Base-by-base conservation (phyloP, 106 monocot species). In the Chionographis japonica region DNA sequence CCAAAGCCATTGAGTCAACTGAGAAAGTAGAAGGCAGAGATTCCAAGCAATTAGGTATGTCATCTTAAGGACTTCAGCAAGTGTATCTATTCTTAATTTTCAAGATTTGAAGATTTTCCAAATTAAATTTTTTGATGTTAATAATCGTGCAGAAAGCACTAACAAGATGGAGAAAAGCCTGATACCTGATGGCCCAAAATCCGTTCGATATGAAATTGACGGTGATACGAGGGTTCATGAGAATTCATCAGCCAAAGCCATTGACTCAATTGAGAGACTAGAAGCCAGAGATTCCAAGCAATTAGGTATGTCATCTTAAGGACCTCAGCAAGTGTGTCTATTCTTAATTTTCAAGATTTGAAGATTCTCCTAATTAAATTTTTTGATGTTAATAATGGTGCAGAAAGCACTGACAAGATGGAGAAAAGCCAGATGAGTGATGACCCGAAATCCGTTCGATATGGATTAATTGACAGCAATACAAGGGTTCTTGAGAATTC, bases 31-130 rank as follows among this genome's bases (percentile, higher is more conserved):
- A 46, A 46, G 46, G 1, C 46, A 10, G 46, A 5, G 5, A 46
- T 46, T 40, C 17, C 39, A 58, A 58, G 17, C 58, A 58, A 58
- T n/a, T 41, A 46, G 58, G 69, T 69, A 43, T 43, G 43, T 39
- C 6, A 16, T 37, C 37, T 41, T 27, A 27, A 27, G 15, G n/a
- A 2, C 6, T 63, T 71, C 61, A 49, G 63, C 17, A 63, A 60
- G 38, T 9, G 13, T 51, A 9, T 11, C 51, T 8, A 11, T 6
- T 53, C 12, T 15, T 53, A 10, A 13, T 15, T 3, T 54, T 15
- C n/a, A 54, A 54, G 14, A 2, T 13, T 54, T n/a, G n/a, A 15
- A 5, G 54, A 2, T 54, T 54, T n/a, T 4, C 54, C 12, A 4
- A 53, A 4, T 50, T 50, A 50, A 50, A 50, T 50, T 15, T 58